phyloP scores from a whole-genome alignment of 257 asterid genomes.

The Primulina huaijiensis region DNA sequence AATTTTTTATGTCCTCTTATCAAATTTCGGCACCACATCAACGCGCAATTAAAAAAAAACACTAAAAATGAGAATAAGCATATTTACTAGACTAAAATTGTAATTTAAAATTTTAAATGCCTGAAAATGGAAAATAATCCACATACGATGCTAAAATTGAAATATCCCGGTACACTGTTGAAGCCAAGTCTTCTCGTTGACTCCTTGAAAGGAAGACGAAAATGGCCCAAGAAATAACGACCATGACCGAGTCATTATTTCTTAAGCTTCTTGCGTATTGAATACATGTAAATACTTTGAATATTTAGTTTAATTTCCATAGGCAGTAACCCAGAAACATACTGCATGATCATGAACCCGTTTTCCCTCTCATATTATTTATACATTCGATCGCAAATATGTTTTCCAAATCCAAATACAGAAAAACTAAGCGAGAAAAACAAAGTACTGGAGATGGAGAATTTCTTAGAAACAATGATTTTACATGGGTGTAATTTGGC shows the following conservation, averaged over 20 bases:
- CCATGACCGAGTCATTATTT: constrained; percentile 36
- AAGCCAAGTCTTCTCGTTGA: constrained; percentile 66
- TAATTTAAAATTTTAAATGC: no score
- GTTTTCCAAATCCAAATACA: background rate
- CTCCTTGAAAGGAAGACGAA: constrained; percentile 29
- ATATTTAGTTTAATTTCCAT: constrained; percentile 19
- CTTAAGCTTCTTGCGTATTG: constrained; percentile 49
- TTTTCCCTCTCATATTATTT: constrained; percentile 4
- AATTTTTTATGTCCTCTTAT: no score
- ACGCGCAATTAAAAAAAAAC: no score
- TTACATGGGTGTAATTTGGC: constrained; percentile 55
- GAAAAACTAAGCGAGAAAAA: background rate
- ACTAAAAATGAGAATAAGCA: no score
- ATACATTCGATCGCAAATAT: constrained; percentile 13
- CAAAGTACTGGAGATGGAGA: constrained; percentile 45
- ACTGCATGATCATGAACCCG: background rate
- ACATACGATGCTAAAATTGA: no score
- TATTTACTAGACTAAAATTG: no score
- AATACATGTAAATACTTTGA: constrained; percentile 49
- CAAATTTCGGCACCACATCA: no score
- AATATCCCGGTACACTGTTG: constrained; percentile 21
- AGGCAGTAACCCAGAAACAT: constrained; percentile 17
- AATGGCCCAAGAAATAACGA: constrained; percentile 19
- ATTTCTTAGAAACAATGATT: constrained; percentile 32
- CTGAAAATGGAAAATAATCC: no score